A percentile compares a stretch with the other conserved stretches of the same genome.
These are phyloP conservation scores for Cutaneotrichosporon sp. DNA, from an alignment of 1,284 basidiomycete species.

Conservation along the genomic window DNA sequence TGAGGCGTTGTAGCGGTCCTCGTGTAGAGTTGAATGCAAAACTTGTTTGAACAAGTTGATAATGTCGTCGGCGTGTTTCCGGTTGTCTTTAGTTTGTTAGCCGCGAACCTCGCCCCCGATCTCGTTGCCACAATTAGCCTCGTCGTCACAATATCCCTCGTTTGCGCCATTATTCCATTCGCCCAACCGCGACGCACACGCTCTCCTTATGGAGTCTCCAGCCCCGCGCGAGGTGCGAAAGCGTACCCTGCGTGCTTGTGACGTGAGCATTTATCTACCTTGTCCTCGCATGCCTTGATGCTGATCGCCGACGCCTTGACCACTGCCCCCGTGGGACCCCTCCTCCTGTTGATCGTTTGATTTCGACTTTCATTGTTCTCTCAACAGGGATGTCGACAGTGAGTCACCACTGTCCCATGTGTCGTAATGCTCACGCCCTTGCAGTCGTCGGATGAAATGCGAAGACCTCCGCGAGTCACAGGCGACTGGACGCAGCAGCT, in stretches of 20 bases:
- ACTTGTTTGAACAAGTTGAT: no score
- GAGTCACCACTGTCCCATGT: constrained; percentile 2
- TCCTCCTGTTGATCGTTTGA: not conserved
- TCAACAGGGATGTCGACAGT: constrained; percentile 20
- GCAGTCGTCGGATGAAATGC: constrained; percentile 29
- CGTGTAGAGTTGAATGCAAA: no score
- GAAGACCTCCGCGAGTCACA: constrained; percentile 15
- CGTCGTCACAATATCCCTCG: not conserved
- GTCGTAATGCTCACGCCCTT: not conserved
- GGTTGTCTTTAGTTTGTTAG: no score
- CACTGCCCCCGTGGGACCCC: no score
- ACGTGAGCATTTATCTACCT: constrained; percentile 16
- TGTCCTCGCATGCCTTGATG: not conserved
- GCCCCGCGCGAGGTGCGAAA: constrained; percentile 2
- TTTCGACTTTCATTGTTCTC: not conserved
- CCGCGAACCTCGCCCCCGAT: no score
- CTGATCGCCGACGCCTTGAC: no score
- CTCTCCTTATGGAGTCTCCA: no score
- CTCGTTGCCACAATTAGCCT: no score
- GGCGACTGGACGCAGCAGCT: constrained; percentile 6
- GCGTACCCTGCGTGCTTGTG: constrained; percentile 22
- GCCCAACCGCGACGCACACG: not conserved
- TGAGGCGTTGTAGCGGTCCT: no score
- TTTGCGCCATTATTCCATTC: not conserved
- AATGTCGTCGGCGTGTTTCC: no score